phyloP scores from a whole-genome alignment of 2,329 filamentous ascomycete genomes.

The Fusarium protoensiforme region DNA sequence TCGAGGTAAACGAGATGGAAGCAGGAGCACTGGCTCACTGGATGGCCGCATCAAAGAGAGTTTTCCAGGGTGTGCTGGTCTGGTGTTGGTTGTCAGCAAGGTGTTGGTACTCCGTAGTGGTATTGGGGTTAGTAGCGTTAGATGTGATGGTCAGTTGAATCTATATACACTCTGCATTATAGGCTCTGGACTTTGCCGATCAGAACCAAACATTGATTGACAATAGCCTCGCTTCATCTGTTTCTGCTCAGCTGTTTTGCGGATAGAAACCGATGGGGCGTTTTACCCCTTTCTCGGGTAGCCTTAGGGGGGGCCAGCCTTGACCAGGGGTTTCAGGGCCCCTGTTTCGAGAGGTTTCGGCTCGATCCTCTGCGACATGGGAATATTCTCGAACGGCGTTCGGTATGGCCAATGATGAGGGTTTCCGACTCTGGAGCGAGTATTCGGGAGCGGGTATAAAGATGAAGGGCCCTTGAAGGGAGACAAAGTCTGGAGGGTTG shows the following conservation, averaged over 20 bases:
- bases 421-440: not conserved
- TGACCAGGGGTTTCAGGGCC: slow-evolving; percentile 18
- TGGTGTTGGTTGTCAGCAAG: not conserved
- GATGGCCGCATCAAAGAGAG: not conserved
- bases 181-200: not conserved
- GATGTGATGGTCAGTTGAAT: not conserved
- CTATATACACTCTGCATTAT: not conserved
- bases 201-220: not conserved
- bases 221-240: not conserved
- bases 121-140: not conserved
- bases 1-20: slow-evolving; percentile 26
- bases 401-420: not conserved
- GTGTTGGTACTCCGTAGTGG: not conserved
- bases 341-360: slow-evolving; percentile 34
- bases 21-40: slow-evolving; percentile 8
- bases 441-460: not conserved
- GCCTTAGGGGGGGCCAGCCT: slow-evolving; percentile 5
- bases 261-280: not conserved
- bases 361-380: slow-evolving; percentile 1
- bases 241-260: slow-evolving; percentile 4
- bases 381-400: not conserved
- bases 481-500: not conserved
- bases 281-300: slow-evolving; percentile 19
- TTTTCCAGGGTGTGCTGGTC: not conserved
- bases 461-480: not conserved